Base-by-base conservation (phyloP, 2,329 filamentous ascomycete species). In the Nothophoma quercina region DNA sequence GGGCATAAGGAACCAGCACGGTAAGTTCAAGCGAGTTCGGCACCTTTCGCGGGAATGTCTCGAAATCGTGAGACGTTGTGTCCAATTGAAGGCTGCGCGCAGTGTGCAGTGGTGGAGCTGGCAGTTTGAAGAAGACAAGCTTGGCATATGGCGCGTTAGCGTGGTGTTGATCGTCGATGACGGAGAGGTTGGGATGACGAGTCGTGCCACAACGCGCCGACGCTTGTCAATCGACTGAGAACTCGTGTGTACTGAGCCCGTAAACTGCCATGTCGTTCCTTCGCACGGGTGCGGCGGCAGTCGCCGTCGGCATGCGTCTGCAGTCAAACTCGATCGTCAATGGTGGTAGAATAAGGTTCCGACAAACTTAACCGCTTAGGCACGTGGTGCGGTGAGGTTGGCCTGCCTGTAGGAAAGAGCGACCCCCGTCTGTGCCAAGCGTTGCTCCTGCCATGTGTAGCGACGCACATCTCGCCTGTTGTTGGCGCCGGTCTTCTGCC, bases 81-180 rank as follows among this genome's bases (percentile, higher is more conserved):
- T 22, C 56, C 53, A 61, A 61, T 59, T 10, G 33, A 18, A 15
- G 26, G 38, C 7, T 13, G 30, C 30, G 35, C n/a, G 25, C 16
- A 26, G 30, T 26, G 35, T 12, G 25, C 16, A 26, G 41, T 39
- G 50, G 46, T 48, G 55, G 51, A 53, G 33, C 33, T 48, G 32
- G 51, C 51, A 41, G 41, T 10, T 25, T 19, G 47, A 22, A 23
- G 43, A 23, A 40, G 18, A 40, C 25, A 39, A n/a, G 33, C 43
- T 52, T 53, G 47, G 39, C 40, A n/a, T 25, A 36, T 41, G 49
- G 53, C 33, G 40, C 26, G 34, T 26, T 53, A 41, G 45, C 40
- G 51, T 33, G 29, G 28, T 34, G 19, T 48, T 30, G 45, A 56
- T 59, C 48, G 56, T 55, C 56, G 51, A 58, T 55, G 56, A 32